Base-by-base conservation (phyloP, 140 eudicot genomes). In the Flaveria floridana region DNA sequence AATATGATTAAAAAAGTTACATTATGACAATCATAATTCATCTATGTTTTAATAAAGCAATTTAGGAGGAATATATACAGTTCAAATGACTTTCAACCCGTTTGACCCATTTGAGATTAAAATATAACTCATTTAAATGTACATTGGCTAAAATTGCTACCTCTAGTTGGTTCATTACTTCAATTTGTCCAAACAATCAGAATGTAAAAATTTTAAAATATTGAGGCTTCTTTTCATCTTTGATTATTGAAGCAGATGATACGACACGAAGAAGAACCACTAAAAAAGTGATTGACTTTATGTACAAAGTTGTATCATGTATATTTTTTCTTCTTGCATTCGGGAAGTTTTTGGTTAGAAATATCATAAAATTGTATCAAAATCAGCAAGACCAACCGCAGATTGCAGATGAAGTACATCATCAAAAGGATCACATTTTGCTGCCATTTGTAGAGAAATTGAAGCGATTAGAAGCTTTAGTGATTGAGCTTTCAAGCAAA, bases 361-460 rank as follows among this genome's bases (percentile, higher is more conserved):
- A 76, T 64, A 78, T 71, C 13, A 30, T 28, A 11, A 34, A 53
- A 71, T 7, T 11, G 13, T 34, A 25, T 6, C 63, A 14, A 42
- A 71, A 34, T 18, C 48, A 21, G 66, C 19, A 55, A 56, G 51
- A 53, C 39, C 15, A 51, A 70, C 76, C 39, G 2, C 37, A 12
- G 65, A 21, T 23, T 59, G 65, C 65, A 23, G 8, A 59, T 59
- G 65, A 23, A 3, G 25, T 11, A 23, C n/a, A 73, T 76, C 70
- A 79, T 8, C 68, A 26, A 41, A 55, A 81, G 39, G 78, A 80
- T 78, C 82, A 81, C 51, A 50, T 74, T 69, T 86, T 92, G 62
- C 76, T 78, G 71, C 90, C 90, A 9, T 92, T 87, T 72, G 86
- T 84, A 51, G 81, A 89, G 78, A 92, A 88, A 78, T 70, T 92